Base-by-base conservation (phyloP, 768 basidiomycete genomes). In the Pluteus cervinus region DNA sequence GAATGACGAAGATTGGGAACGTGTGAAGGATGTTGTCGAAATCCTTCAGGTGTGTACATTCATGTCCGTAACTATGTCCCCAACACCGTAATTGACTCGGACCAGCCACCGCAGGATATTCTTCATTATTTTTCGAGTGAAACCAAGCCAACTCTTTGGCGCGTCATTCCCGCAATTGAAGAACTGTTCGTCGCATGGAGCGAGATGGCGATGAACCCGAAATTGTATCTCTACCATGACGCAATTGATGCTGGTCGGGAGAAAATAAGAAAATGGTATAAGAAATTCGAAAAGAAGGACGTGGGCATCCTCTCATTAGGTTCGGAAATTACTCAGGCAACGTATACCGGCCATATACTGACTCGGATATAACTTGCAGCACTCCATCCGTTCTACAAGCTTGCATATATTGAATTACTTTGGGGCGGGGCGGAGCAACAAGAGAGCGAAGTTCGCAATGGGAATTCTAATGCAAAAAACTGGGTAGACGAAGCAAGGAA, bases 331-430 rank as follows among this genome's bases (percentile, higher is more conserved):
- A 18, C 22, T 36, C 16, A 15, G 15, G 4, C 5, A n/a, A 37
- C 12, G n/a, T 5, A 18, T 22, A 16, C 17, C 3, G 24, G 11
- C n/a, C 21, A 9, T n/a, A 22, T 26, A 33, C 31, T 26, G 17
- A 40, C n/a, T 3, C 17, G 15, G n/a, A 6, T 14, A 6, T 34
- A 37, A 17, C 18, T 14, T 23, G n/a, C 29, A 56, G 54, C 50
- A 2, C 33, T 59, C 9, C 55, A 62, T 24, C 59, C 52, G 0
- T 63, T 59, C 35, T 61, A 50, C 42, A 61, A 60, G n/a, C 41
- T 60, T 0, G 17, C 26, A 0, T 62, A 57, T 36, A 23, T 36
- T 25, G 4, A 4, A 17, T 26, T 24, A 11, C 14, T 25, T 16
- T 36, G 35, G 35, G 35, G 35, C 8, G 35, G 35, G 8, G 6